A percentile compares a stretch with the other conserved stretches of the same genome.
Conservation (phyloP, 176 grass and related monocot species). For the Oryza australiensis region DNA sequence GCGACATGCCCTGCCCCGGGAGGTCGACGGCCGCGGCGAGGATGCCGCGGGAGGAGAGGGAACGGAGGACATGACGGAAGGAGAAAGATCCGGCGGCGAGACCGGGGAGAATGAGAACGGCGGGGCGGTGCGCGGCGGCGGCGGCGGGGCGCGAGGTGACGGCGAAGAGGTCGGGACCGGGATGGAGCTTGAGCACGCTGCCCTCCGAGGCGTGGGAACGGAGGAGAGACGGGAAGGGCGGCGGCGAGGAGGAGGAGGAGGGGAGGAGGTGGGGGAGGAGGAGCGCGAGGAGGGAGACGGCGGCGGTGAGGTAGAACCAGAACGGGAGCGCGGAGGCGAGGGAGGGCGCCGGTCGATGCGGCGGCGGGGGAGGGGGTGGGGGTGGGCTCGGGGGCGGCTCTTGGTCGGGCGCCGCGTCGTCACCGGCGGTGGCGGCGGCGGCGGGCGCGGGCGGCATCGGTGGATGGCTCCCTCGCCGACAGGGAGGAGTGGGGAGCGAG, state of each 20-base stretch:
- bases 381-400: background rate
- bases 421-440: background rate
- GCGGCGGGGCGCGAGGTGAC: slow-evolving; percentile 35
- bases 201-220: slow-evolving; percentile 48
- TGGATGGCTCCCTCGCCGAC: background rate
- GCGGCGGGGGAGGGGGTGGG: slow-evolving; percentile 25
- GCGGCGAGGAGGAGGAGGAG: background rate
- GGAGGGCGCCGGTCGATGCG: background rate
- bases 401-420: background rate
- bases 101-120: slow-evolving; percentile 60
- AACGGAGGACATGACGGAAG: slow-evolving; percentile 51
- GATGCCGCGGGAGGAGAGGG: slow-evolving; percentile 40
- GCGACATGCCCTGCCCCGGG: slow-evolving; percentile 59
- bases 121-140: background rate
- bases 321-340: slow-evolving; percentile 54
- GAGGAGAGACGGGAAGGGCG: slow-evolving; percentile 38
- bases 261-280: slow-evolving; percentile 46
- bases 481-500: background rate
- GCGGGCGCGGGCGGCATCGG: slow-evolving; percentile 25
- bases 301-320: slow-evolving; percentile 78
- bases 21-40: slow-evolving; percentile 54
- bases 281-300: slow-evolving; percentile 59
- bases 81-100: slow-evolving; percentile 71
- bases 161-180: slow-evolving; percentile 44
- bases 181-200: slow-evolving; percentile 53